Percentiles rank a stretch among this genome's conserved stretches.
Evolutionary conservation across 1,139 yeast genomes (phyloP).

Genomic region (Saccharomyces hybrid): DNA sequence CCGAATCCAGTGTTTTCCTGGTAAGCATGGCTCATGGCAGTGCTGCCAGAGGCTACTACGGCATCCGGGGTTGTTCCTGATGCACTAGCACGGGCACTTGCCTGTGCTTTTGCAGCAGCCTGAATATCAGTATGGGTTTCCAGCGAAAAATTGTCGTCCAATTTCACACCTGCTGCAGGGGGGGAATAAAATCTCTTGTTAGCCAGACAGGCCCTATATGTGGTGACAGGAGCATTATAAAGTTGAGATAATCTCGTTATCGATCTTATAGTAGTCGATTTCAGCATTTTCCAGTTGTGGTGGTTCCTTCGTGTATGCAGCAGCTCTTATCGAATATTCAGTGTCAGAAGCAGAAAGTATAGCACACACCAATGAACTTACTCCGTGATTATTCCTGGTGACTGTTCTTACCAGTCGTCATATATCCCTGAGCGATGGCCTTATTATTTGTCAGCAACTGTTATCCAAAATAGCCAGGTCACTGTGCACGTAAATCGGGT

Average conservation of each 20-base stretch:
- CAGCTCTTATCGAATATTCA: not conserved
- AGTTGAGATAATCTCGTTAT: conserved; percentile 4
- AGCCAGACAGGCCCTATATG: not conserved
- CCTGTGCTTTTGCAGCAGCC: conserved; percentile 28
- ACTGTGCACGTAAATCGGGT: not conserved
- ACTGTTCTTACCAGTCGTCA: not conserved
- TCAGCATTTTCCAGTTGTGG: conserved; percentile 2
- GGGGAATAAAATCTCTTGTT: conserved; percentile 12
- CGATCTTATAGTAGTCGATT: conserved; percentile 3
- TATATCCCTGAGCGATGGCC: not conserved
- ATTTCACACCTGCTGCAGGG: conserved; percentile 21
- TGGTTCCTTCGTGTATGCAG: not conserved
- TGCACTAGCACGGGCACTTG: conserved; percentile 21
- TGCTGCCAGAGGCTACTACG: conserved; percentile 23
- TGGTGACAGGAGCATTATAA: not conserved
- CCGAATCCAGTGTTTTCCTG: conserved; percentile 42
- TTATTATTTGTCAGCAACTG: not conserved
- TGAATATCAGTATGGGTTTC: conserved; percentile 32
- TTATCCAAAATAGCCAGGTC: not conserved
- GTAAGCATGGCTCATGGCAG: conserved; percentile 34
- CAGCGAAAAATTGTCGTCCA: conserved; percentile 21
- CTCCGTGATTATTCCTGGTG: not conserved
- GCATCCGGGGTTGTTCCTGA: conserved; percentile 11
- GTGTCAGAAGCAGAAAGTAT: not conserved
- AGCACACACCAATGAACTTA: not conserved